Conservation (phyloP, 1,139 yeast species). For the Lodderomyces parapsilosis region DNA sequence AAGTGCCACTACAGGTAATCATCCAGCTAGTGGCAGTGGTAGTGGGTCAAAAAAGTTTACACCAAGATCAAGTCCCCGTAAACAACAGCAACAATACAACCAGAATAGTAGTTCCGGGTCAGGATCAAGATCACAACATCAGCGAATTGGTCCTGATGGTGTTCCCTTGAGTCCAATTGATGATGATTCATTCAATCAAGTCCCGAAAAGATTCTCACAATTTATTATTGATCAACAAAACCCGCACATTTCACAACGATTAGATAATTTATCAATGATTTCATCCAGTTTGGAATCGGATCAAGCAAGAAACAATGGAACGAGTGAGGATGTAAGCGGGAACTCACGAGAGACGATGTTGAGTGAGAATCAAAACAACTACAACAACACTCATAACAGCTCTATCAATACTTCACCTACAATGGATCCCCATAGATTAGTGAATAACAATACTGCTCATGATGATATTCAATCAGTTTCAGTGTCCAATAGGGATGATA, state of each 20-base stretch:
- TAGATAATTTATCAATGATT: slow-evolving; percentile 27
- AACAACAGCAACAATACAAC: slow-evolving; percentile 1
- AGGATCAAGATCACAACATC: not conserved
- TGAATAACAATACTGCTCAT: not conserved
- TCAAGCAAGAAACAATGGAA: slow-evolving; percentile 2
- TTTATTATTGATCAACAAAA: slow-evolving; percentile 40
- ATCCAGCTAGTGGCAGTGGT: too few relatives aligned
- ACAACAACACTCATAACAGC: not conserved
- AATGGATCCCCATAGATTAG: not conserved
- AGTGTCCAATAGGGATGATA: slow-evolving; percentile 18
- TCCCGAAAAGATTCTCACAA: slow-evolving; percentile 43
- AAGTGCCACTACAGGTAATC: slow-evolving; percentile 15
- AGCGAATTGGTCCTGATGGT: slow-evolving; percentile 1
- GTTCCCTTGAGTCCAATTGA: not conserved
- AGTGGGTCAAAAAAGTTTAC: not conserved
- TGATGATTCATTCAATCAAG: slow-evolving; percentile 25
- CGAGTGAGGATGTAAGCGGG: not conserved
- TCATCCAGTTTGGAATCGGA: slow-evolving; percentile 19
- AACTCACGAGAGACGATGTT: slow-evolving; percentile 3
- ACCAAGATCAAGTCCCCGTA: not conserved
- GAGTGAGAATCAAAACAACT: not conserved
- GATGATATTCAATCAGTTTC: not conserved
- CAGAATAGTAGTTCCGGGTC: slow-evolving; percentile 1
- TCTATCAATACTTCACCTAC: not conserved
- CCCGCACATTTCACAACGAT: slow-evolving; percentile 24